Base-by-base conservation (phyloP, 2,329 filamentous ascomycete species). In the Claviceps arundinis region DNA sequence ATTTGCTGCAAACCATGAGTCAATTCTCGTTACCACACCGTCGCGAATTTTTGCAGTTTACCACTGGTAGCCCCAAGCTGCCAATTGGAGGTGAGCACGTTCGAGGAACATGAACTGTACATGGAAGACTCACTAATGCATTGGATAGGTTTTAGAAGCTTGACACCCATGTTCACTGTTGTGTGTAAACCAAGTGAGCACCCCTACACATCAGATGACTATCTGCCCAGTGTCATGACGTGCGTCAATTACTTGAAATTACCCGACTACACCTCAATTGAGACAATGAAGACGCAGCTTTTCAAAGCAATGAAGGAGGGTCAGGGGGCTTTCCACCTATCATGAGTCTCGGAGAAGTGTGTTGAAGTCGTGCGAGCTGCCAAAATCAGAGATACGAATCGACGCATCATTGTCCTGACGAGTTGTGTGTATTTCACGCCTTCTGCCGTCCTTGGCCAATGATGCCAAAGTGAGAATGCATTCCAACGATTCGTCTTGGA, bases 161-260 rank as follows among this genome's bases (percentile, higher is more conserved):
- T 98, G 56, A 97, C 89, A 2, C 93, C 93, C 19, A 96, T 97
- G 84, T 97, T 98, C 66, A 98, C 93, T 3, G 93, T 98, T 56
- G 93, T 98, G 44, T 97, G 93, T 77, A 96, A 96, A 69, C 91
- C 91, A n/a, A 95, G 88, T 67, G 93, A 98, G 64, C 82, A 89
- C 16, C 93, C 93, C 1, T 93, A 90, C 67, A 85, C 84, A 3
- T 91, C 91, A 4, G 93, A 98, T 64, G 93, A 98, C 71, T 98
- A 97, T 63, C 78, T 98, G n/a, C 93, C 94, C 13, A 97, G 90
- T 65, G 94, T 98, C 66, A 98, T 98, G 94, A 98, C 94, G 11
- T 98, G 94, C 67, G 93, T 95, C 69, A 98, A 98, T 69, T 98
- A 98, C 66, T 81, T 98, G 62, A 98, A 98, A 71, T 78, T 98